A percentile compares a stretch with the other conserved stretches of the same genome.
phyloP scores from a whole-genome alignment of 176 grass and related monocot species.

The Musa itinerans region DNA sequence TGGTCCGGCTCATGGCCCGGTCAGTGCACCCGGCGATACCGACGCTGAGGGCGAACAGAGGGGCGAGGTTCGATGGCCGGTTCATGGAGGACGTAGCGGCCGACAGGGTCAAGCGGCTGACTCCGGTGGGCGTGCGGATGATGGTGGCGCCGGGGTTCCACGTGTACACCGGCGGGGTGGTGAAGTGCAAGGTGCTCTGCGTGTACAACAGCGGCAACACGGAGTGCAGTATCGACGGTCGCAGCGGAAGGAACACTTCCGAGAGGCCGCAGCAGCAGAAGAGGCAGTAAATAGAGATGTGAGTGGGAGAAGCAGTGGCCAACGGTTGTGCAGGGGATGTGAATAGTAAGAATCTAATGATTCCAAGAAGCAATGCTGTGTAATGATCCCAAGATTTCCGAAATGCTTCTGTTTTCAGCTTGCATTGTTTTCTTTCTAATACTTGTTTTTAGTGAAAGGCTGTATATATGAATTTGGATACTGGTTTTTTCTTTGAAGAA shows the following conservation, averaged over 20 bases:
- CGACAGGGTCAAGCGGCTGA: slow-evolving; percentile 32
- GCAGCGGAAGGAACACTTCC: background rate
- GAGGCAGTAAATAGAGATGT: too few relatives aligned
- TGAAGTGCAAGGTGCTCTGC: slow-evolving; percentile 89
- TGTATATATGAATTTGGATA: too few relatives aligned
- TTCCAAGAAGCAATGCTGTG: too few relatives aligned
- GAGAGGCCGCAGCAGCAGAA: slow-evolving; percentile 34
- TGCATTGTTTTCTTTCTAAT: too few relatives aligned
- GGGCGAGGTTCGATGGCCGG: slow-evolving; percentile 61
- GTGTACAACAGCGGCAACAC: slow-evolving; percentile 42
- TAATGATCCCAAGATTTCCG: too few relatives aligned
- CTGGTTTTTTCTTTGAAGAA: too few relatives aligned
- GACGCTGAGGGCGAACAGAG: slow-evolving; percentile 51
- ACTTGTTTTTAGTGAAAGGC: too few relatives aligned
- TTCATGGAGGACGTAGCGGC: slow-evolving; percentile 81
- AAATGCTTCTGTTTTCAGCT: too few relatives aligned
- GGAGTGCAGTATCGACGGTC: background rate
- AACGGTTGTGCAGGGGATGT: too few relatives aligned
- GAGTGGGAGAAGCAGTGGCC: too few relatives aligned
- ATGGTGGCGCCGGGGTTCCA: slow-evolving; percentile 84
- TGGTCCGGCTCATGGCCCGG: slow-evolving; percentile 65
- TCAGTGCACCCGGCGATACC: slow-evolving; percentile 73
- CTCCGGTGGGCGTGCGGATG: slow-evolving; percentile 67
- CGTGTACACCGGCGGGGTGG: slow-evolving; percentile 61
- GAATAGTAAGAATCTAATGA: too few relatives aligned